Evolutionary conservation across 2,329 filamentous ascomycete species (phyloP).

Genomic region (Phoma herbarum): DNA sequence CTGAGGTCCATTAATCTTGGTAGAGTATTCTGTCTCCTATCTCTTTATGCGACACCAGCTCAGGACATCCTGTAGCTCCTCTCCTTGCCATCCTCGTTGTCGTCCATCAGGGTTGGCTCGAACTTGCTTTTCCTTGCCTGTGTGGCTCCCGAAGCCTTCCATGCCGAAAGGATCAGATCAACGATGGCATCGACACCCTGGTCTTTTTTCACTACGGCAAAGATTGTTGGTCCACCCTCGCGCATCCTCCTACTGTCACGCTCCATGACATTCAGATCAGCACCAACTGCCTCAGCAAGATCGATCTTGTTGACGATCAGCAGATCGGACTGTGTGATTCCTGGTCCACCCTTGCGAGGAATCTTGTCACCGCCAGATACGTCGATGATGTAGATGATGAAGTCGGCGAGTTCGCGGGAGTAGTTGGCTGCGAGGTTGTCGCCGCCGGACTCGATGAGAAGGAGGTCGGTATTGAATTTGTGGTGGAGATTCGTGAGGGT

Average conservation of each 20-base stretch:
- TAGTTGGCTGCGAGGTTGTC: constrained; percentile 99
- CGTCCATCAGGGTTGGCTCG: constrained; percentile 46
- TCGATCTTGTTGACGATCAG: constrained; percentile 98
- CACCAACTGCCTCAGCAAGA: constrained; percentile 86
- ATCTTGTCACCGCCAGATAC: constrained; percentile 97
- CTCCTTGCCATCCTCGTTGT: constrained; percentile 26
- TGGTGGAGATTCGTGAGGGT: constrained; percentile 88
- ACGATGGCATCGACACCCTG: constrained; percentile 87
- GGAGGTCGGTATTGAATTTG: constrained; percentile 79
- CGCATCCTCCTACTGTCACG: constrained; percentile 91
- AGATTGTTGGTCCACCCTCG: constrained; percentile 93
- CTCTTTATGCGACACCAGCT: not conserved
- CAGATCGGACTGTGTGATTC: constrained; percentile 95
- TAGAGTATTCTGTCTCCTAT: not conserved
- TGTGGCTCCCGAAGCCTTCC: constrained; percentile 84
- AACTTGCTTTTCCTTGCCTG: constrained; percentile 49
- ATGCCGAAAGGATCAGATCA: constrained; percentile 86
- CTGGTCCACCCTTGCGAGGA: constrained; percentile 92
- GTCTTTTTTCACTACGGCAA: constrained; percentile 95
- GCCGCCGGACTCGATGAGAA: constrained; percentile 94
- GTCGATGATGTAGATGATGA: constrained; percentile 98
- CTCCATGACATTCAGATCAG: constrained; percentile 93
- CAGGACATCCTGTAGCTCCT: constrained; percentile 21
- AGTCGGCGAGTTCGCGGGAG: constrained; percentile 91
- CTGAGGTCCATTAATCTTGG: not conserved